Evolutionary conservation across 2,329 filamentous ascomycete species (phyloP).

Genomic region (Sporothrix mexicana): DNA sequence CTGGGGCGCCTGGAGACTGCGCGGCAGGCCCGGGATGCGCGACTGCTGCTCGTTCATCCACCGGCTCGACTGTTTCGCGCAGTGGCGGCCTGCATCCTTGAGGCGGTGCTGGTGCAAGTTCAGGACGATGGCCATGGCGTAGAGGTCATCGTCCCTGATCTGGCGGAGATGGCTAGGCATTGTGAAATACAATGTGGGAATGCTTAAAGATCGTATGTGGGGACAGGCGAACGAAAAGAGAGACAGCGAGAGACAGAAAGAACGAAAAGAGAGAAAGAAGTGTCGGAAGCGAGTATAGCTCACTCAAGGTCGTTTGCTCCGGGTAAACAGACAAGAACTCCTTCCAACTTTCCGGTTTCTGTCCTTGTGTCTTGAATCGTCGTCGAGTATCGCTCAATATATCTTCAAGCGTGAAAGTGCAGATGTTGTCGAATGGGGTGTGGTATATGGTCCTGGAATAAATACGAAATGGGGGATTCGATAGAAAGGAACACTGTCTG

Average conservation of each 20-base stretch:
- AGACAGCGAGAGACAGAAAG: background rate
- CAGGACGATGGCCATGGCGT: constrained; percentile 31
- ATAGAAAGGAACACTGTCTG: background rate
- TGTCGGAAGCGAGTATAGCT: background rate
- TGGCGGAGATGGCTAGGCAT: constrained; percentile 8
- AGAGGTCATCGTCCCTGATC: constrained; percentile 2
- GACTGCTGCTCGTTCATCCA: constrained; percentile 35
- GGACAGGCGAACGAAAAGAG: background rate
- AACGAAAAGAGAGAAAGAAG: background rate
- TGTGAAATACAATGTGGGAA: background rate
- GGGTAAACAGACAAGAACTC: constrained; percentile 22
- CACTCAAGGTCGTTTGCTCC: constrained; percentile 20
- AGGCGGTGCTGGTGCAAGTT: constrained; percentile 23
- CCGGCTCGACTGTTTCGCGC: background rate
- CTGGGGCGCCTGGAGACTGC: constrained; percentile 18
- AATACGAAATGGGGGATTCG: too few relatives aligned
- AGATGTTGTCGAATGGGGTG: background rate
- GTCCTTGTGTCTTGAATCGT: background rate
- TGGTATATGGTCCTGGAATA: too few relatives aligned
- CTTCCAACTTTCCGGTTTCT: background rate
- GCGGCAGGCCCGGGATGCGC: constrained; percentile 32
- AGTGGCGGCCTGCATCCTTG: background rate
- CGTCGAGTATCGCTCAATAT: background rate
- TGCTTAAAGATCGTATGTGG: too few relatives aligned
- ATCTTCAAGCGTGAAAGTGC: background rate